Percentiles rank a stretch among this genome's conserved stretches.
Conservation (phyloP, 1,139 yeast species). For the Saccharomyces hybrid region DNA sequence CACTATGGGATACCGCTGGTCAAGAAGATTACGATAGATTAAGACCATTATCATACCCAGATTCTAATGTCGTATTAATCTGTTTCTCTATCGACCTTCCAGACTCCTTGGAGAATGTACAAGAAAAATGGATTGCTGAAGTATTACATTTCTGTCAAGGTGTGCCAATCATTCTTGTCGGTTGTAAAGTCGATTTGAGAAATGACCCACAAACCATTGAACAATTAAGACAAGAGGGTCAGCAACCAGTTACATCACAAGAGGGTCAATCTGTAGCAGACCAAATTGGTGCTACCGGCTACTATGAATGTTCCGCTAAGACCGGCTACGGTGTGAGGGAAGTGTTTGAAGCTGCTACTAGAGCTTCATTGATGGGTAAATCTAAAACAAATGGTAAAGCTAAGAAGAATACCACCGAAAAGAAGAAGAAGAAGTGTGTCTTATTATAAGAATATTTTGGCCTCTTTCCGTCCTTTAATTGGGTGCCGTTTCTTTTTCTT, state of each 20-base stretch:
- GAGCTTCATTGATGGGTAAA: constrained; percentile 41
- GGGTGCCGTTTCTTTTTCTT: neutral
- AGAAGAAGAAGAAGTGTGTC: constrained; percentile 35
- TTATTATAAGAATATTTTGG: constrained; percentile 23
- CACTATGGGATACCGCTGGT: constrained; percentile 98
- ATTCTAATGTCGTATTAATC: constrained; percentile 82
- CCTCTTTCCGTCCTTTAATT: constrained; percentile 3
- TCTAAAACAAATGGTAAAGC: constrained; percentile 25
- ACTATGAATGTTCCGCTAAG: constrained; percentile 90
- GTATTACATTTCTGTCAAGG: constrained; percentile 92
- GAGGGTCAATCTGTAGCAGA: constrained; percentile 85
- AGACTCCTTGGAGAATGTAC: constrained; percentile 85
- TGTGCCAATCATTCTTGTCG: constrained; percentile 88
- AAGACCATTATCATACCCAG: constrained; percentile 90
- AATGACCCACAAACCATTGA: constrained; percentile 72
- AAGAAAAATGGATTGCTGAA: constrained; percentile 92
- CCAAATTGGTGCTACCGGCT: constrained; percentile 77
- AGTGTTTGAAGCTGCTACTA: constrained; percentile 86
- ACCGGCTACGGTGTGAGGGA: constrained; percentile 86
- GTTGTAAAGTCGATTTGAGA: constrained; percentile 86
- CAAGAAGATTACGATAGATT: constrained; percentile 95
- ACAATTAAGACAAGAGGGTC: constrained; percentile 64
- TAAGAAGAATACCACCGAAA: constrained; percentile 26
- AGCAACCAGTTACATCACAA: constrained; percentile 63
- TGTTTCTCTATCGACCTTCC: constrained; percentile 91